A percentile compares a stretch with the other conserved stretches of the same genome.
Conservation (phyloP, 2,329 filamentous ascomycete species). For the Fonsecaea monophora region DNA sequence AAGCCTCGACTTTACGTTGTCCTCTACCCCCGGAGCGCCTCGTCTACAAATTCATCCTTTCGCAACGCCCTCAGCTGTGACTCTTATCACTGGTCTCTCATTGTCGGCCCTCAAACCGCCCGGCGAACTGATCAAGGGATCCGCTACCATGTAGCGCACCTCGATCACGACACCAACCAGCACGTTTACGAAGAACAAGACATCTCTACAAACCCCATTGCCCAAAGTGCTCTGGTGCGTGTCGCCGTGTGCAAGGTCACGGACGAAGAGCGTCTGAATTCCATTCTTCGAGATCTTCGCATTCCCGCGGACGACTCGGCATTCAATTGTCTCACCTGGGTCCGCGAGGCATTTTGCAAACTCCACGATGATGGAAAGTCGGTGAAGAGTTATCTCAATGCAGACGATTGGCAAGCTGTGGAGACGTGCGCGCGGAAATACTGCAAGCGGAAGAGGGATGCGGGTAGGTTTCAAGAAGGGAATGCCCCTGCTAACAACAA, state of each 20-base stretch:
- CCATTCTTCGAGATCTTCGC: slow-evolving; percentile 31
- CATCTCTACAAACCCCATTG: slow-evolving; percentile 27
- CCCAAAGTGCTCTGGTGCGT: slow-evolving; percentile 33
- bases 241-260: slow-evolving; percentile 38
- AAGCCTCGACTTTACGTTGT: slow-evolving; percentile 39
- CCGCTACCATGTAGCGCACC: slow-evolving; percentile 38
- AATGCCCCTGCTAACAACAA: slow-evolving; percentile 3
- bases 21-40: slow-evolving; percentile 37
- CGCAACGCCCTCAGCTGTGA: slow-evolving; percentile 37
- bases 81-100: slow-evolving; percentile 39
- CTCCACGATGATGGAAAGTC: slow-evolving; percentile 31
- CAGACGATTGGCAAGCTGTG: slow-evolving; percentile 37
- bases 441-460: slow-evolving; percentile 37
- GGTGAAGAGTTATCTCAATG: slow-evolving; percentile 35
- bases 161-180: slow-evolving; percentile 20
- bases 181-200: slow-evolving; percentile 40
- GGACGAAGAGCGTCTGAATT: slow-evolving; percentile 33
- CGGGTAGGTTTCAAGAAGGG: slow-evolving; percentile 32
- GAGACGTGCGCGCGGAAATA: slow-evolving; percentile 38
- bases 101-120: slow-evolving; percentile 35
- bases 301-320: slow-evolving; percentile 30
- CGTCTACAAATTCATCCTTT: slow-evolving; percentile 32
- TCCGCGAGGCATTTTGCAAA: slow-evolving; percentile 35
- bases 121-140: slow-evolving; percentile 30
- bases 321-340: slow-evolving; percentile 39